Evolutionary conservation across 2,329 filamentous ascomycete species (phyloP).

Genomic region (Verticillium dahliae): DNA sequence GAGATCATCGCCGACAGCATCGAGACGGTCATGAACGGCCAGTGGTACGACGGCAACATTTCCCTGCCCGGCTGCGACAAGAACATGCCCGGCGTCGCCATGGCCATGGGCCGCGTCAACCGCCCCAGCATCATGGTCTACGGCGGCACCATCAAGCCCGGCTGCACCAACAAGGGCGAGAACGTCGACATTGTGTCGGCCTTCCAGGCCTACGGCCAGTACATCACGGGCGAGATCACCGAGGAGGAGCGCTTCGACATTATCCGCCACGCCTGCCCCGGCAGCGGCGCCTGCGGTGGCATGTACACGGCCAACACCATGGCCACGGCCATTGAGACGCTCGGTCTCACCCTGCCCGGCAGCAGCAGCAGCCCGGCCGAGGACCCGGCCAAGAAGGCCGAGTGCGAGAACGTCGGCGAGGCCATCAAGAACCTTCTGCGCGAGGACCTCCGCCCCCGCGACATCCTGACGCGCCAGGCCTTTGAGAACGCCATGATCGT

Average conservation of each 20-base stretch:
- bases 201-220: slow-evolving; percentile 96
- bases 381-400: slow-evolving; percentile 61
- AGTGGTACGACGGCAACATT: slow-evolving; percentile 98
- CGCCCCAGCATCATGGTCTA: slow-evolving; percentile 96
- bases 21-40: slow-evolving; percentile 97
- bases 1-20: slow-evolving; percentile 98
- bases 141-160: slow-evolving; percentile 87
- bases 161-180: slow-evolving; percentile 70
- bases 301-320: slow-evolving; percentile 97
- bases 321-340: slow-evolving; percentile 87
- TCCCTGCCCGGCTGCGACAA: slow-evolving; percentile 98
- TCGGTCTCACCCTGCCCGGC: slow-evolving; percentile 79
- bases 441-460: slow-evolving; percentile 69
- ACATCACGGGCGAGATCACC: slow-evolving; percentile 82
- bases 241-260: slow-evolving; percentile 93
- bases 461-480: slow-evolving; percentile 73
- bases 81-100: slow-evolving; percentile 94
- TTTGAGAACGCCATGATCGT: slow-evolving; percentile 84
- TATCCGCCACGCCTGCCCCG: slow-evolving; percentile 78
- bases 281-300: slow-evolving; percentile 64
- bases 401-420: slow-evolving; percentile 65
- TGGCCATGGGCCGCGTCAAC: slow-evolving; percentile 93
- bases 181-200: slow-evolving; percentile 92
- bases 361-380: slow-evolving; percentile 76
- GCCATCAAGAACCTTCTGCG: slow-evolving; percentile 69